A percentile compares a stretch with the other conserved stretches of the same genome.
Conservation (phyloP, 371 early-diverging fungal genomes). For the Syncephalastrum racemosum region DNA sequence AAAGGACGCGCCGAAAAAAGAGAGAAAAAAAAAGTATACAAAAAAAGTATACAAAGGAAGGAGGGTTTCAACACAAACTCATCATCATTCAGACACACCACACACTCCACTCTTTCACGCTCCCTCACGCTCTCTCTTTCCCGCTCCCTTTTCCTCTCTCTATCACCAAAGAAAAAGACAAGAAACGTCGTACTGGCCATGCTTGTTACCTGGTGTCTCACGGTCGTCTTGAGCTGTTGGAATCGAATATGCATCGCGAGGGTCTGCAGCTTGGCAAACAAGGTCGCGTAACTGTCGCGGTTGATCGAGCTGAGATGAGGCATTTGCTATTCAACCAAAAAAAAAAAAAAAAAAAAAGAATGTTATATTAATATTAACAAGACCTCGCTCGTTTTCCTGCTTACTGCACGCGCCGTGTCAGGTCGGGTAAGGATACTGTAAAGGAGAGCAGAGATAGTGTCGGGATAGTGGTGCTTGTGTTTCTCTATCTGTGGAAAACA, state of each 20-base stretch:
- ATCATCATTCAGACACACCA: not conserved
- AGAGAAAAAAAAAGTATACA: not conserved
- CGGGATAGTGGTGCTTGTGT: constrained; percentile 57
- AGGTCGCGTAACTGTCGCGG: constrained; percentile 61
- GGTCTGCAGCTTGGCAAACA: constrained; percentile 51
- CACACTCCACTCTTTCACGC: too few species aligned
- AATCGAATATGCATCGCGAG: constrained; percentile 50
- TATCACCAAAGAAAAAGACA: not conserved
- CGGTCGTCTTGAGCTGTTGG: constrained; percentile 34
- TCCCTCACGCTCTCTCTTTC: too few species aligned
- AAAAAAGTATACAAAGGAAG: not conserved
- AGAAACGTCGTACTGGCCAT: too few species aligned
- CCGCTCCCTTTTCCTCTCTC: too few species aligned
- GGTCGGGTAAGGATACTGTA: constrained; percentile 63
- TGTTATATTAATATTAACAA: not conserved
- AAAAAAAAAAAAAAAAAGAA: not conserved
- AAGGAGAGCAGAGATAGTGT: constrained; percentile 63
- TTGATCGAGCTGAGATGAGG: constrained; percentile 62
- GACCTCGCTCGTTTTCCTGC: not conserved
- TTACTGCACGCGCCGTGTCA: constrained; percentile 42
- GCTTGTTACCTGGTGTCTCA: constrained; percentile 45
- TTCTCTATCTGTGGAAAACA: constrained; percentile 44
- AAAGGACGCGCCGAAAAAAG: constrained; percentile 7
- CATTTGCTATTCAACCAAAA: constrained; percentile 40
- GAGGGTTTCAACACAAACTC: not conserved